Base-by-base conservation (phyloP, 1,284 basidiomycete genomes). In the Gomphus bonarii region DNA sequence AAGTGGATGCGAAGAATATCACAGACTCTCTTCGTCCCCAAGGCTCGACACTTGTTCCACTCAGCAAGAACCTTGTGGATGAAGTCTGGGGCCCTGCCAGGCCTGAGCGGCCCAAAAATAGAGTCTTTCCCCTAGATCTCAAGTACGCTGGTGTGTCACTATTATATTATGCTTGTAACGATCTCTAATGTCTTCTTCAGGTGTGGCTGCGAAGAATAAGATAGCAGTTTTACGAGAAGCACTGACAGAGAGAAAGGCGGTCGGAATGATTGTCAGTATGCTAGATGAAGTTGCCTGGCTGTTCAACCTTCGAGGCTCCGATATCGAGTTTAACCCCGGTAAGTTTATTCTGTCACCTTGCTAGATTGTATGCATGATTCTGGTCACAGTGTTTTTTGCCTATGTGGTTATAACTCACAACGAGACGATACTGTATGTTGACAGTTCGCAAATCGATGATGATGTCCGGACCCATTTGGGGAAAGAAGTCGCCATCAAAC, bases 201-300 rank as follows among this genome's bases (percentile, higher is more conserved):
- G 92, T 12, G 79, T 87, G 70, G 75, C 77, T 0, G 78, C 85
- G 40, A 63, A 69, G 28, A 77, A 80, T 25, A 97, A 97, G 68
- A 72, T 97, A 43, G 68, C 69, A n/a, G 71, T 73, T 31, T 68
- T 93, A 1, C 76, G 90, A 20, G 77, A 81, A 58, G 81, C 86
- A 61, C 65, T 94, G 54, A 65, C 65, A 56, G 84, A 84, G 72
- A 79, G 81, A 62, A 80, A 86, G 14, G 77, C 78, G 1, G 77
- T 79, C 35, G 86, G 85, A 1, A 71, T 88, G 42, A 83, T 94
- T 3, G 78, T 95, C 9, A 86, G 77, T 22, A 82, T 85, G 74
- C 79, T 97, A 8, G 93, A 95, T 67, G 93, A 95, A 66, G 81
- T 92, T 48, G 91, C 91, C 0, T 94, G 95, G 95, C 68, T 97